These are phyloP conservation scores for Bryum argenteum DNA, from an alignment of 225 moss, liverwort and hornwort species.

Conservation along the genomic window DNA sequence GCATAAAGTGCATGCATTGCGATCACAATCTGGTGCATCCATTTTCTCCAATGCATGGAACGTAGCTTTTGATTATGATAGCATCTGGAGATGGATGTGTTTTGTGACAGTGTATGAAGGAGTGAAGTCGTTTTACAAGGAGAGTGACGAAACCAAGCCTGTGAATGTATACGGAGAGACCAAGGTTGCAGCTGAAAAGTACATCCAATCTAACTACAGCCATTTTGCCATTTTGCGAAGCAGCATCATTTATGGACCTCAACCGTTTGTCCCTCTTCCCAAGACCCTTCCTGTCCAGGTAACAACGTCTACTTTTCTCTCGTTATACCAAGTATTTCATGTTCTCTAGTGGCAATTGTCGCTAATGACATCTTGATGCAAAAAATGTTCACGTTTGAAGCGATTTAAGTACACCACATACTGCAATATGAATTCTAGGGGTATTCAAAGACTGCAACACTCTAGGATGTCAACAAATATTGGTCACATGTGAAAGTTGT, in stretches of 20 bases:
- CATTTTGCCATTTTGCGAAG: conserved; percentile 83
- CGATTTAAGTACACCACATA: background rate
- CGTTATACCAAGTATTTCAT: background rate
- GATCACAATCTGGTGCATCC: too few relatives aligned
- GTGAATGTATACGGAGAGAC: conserved; percentile 82
- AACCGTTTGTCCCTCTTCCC: conserved; percentile 65
- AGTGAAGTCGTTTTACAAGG: conserved; percentile 81
- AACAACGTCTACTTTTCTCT: background rate
- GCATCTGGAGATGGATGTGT: background rate
- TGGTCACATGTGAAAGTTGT: background rate
- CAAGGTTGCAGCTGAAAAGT: conserved; percentile 79
- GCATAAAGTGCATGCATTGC: too few relatives aligned
- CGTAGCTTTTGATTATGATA: too few relatives aligned
- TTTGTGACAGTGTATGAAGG: conserved; percentile 77
- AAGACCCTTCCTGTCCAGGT: conserved; percentile 90
- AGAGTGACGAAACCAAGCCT: conserved; percentile 84
- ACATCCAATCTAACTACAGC: conserved; percentile 57
- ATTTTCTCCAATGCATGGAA: too few relatives aligned
- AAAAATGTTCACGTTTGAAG: background rate
- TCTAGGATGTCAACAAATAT: background rate
- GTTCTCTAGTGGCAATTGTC: background rate
- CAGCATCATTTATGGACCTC: conserved; percentile 96
- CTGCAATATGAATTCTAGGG: background rate
- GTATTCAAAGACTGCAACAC: background rate
- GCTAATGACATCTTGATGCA: background rate